Conservation (phyloP, 495 filamentous ascomycete genomes). For the Letharia columbiana region DNA sequence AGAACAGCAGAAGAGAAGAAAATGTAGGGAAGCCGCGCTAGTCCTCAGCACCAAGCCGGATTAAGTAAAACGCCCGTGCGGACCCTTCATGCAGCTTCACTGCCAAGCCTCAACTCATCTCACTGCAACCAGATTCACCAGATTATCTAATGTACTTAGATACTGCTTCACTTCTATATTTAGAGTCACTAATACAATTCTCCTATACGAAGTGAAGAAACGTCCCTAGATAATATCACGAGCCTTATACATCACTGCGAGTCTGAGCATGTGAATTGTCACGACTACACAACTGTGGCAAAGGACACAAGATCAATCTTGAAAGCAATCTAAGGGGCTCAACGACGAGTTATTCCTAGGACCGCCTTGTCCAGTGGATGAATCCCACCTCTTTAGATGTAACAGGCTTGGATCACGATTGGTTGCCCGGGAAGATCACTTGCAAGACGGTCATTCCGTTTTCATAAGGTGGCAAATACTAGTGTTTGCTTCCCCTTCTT, state of each 20-base stretch:
- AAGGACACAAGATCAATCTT: neutral
- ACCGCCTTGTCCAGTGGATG: neutral
- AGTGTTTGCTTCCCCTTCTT: neutral
- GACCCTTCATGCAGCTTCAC: slow-evolving; percentile 2
- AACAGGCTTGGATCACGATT: neutral
- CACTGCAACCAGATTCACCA: neutral
- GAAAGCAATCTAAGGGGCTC: neutral
- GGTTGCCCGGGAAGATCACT: neutral
- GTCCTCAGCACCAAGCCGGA: neutral
- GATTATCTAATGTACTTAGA: neutral
- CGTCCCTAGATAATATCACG: neutral
- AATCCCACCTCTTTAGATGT: neutral
- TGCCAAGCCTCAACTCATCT: neutral
- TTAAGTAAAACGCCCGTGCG: neutral
- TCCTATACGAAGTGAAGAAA: neutral
- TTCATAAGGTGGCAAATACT: neutral
- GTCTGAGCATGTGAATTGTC: neutral
- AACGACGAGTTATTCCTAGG: neutral
- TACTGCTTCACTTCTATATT: neutral
- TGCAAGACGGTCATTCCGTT: neutral
- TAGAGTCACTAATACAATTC: neutral
- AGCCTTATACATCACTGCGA: neutral
- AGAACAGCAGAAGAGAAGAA: neutral
- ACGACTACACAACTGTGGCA: neutral
- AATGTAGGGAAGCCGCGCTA: slow-evolving; percentile 17